A percentile compares a stretch with the other conserved stretches of the same genome.
phyloP scores from a whole-genome alignment of 768 basidiomycete genomes.

The Leccinum barrowsii region DNA sequence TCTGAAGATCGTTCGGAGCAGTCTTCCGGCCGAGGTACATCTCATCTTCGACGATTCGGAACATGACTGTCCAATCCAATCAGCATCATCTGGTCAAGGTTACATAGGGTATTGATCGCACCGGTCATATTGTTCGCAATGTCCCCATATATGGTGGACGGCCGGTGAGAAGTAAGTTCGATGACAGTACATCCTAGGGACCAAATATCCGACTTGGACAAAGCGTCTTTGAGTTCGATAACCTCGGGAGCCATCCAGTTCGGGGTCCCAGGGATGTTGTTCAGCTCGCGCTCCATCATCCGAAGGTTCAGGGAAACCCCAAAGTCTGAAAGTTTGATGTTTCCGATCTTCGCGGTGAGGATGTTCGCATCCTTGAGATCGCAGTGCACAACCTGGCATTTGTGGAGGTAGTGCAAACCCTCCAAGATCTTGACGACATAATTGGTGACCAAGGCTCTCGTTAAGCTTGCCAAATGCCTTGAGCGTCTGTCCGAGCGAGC shows the following conservation, averaged over 20 bases:
- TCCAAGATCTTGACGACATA: conserved; percentile 97
- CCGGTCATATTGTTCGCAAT: conserved; percentile 89
- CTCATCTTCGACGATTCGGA: conserved; percentile 92
- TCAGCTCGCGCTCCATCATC: conserved; percentile 81
- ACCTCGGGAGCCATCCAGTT: conserved; percentile 99
- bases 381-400: conserved; percentile 89
- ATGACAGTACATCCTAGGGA: conserved; percentile 92
- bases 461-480: conserved; percentile 93
- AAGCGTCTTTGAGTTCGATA: conserved; percentile 90
- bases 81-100: not conserved
- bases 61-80: conserved; percentile 67
- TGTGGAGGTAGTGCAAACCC: conserved; percentile 90
- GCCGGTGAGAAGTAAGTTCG: conserved; percentile 79
- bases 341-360: conserved; percentile 96
- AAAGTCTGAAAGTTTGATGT: conserved; percentile 96
- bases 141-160: conserved; percentile 83
- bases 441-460: conserved; percentile 81
- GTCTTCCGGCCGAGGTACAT: conserved; percentile 77
- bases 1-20: conserved; percentile 80
- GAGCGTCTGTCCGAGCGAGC: conserved; percentile 88
- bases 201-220: conserved; percentile 92
- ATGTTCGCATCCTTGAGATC: conserved; percentile 99
- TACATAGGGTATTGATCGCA: conserved; percentile 32
- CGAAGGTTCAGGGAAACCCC: conserved; percentile 95
- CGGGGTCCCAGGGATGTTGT: conserved; percentile 89